Evolutionary conservation across 2,329 filamentous ascomycete genomes (phyloP).

Genomic region (Fulvia fulva): DNA sequence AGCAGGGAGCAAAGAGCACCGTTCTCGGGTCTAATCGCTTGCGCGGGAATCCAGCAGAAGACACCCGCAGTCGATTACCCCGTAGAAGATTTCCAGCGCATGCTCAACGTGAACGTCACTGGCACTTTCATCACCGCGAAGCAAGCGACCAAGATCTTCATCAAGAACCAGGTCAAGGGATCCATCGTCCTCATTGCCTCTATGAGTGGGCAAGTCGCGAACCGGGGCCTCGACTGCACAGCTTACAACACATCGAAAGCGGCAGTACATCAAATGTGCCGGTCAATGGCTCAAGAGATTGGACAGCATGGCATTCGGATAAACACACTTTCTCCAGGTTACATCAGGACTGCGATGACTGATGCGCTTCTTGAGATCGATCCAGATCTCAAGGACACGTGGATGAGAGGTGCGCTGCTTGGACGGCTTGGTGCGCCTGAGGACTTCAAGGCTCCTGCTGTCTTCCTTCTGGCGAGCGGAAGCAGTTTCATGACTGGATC

Average conservation of each 20-base stretch:
- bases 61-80: constrained; percentile 33
- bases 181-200: constrained; percentile 39
- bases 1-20: constrained; percentile 67
- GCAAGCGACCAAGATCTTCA: constrained; percentile 33
- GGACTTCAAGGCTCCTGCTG: constrained; percentile 61
- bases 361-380: constrained; percentile 37
- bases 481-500: constrained; percentile 68
- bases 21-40: constrained; percentile 45
- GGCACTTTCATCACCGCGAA: constrained; percentile 37
- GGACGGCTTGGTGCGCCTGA: constrained; percentile 53
- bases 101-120: constrained; percentile 38
- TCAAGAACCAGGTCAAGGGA: constrained; percentile 29
- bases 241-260: constrained; percentile 56
- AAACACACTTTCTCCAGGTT: constrained; percentile 34
- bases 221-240: constrained; percentile 45
- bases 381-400: constrained; percentile 50
- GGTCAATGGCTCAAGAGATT: constrained; percentile 54
- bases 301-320: constrained; percentile 35
- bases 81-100: constrained; percentile 31
- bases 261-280: constrained; percentile 50
- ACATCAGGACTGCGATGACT: constrained; percentile 37
- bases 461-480: constrained; percentile 64
- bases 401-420: constrained; percentile 53
- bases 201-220: constrained; percentile 36
- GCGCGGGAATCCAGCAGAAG: constrained; percentile 27